Base-by-base conservation (phyloP, 352 stramenopile species). In the Globisporangium yorkense region DNA sequence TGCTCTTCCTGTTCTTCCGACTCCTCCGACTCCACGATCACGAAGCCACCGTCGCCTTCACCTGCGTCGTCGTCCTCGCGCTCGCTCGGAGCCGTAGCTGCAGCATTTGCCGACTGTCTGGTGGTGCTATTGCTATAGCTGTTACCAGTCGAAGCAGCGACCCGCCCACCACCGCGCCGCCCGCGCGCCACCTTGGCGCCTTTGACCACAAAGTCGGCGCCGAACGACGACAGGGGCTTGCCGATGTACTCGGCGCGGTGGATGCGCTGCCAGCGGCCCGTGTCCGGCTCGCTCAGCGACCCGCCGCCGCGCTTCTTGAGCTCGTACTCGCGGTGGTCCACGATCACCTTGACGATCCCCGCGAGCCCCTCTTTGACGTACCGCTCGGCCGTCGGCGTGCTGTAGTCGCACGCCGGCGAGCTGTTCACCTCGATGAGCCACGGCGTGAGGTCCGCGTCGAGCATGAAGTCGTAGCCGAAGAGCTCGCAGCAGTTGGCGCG, bases 381-480 rank as follows among this genome's bases (percentile, higher is more conserved):
- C 10, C 75, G 57, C 63, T 97, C 77, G 7, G 93, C 94, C 4
- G 94, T 92, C 4, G 87, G 70, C 39, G 92, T 98, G 67, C 80
- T 96, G 66, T 98, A 98, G 70, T 97, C 90, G 61, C 92, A 97
- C 13, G 91, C 92, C 1, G 92, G 92, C 24, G 84, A 96, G 65
- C 76, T 95, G 68, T 98, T 98, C 39, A 98, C 89, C 56, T 97
- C 90, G 54, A 97, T 97, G 29, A 97, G 78, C 89, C 87, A 97
- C 51, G 87, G 81, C 43, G 71, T 76, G 35, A 94, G 65, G 10
- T 79, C 63, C 18, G 92, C 75, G 69, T 97, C 89, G 41, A 98
- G 51, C 92, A 98, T 98, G 47, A 97, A 97, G 61, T 98, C 92
- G 69, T 95, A 97, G 15, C 92, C 91, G 56, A 95, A 98, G 18